Evolutionary conservation across 768 basidiomycete species (phyloP), one percentile per base, ranked within the genome.

Genomic region (Nevesoporus exiguus): DNA sequence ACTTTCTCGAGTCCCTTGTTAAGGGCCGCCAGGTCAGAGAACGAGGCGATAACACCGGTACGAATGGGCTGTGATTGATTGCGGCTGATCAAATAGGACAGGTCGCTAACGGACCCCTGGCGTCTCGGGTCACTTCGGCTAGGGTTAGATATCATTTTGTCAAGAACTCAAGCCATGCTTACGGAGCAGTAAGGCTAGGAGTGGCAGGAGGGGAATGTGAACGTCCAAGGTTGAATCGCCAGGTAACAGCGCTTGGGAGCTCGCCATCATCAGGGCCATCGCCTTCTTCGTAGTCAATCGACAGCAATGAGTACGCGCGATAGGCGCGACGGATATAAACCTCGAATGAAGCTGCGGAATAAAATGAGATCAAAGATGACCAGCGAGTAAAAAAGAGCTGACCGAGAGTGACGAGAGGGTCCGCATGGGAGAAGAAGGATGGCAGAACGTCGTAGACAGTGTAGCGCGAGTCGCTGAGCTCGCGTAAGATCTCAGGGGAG

Each of bases 381-480:
- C 13, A 14, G 30, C 17, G 24, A 57, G 47, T 3, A 57, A 19
- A 31, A n/a, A 48, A 5, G 22, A 37, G 70, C 84, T 50, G 55
- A 90, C 91, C 89, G 39, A 98, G 80, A 11, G 84, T 81, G 59
- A 98, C 84, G 80, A 88, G 86, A 34, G 86, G 79, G 61, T 98
- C 94, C 17, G 77, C 68, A 66, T 95, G 90, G 55, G 81, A 84
- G 83, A 98, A 98, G 79, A 99, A 99, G 7, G 91, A 81, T 4
- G 95, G 93, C 44, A 99, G 82, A 7, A 99, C 97, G 67, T 99
- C 97, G 71, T 88, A 99, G 15, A 98, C 95, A 14, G 93, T 94
- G 73, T 95, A 98, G 40, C 91, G 82, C 7, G 96, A 98, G 73
- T 99, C 97, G 57, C 89, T 92, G 25, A 99, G 81, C 73, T 99